Conservation (phyloP, 1,284 basidiomycete genomes). For the Veloboletus limbatus region DNA sequence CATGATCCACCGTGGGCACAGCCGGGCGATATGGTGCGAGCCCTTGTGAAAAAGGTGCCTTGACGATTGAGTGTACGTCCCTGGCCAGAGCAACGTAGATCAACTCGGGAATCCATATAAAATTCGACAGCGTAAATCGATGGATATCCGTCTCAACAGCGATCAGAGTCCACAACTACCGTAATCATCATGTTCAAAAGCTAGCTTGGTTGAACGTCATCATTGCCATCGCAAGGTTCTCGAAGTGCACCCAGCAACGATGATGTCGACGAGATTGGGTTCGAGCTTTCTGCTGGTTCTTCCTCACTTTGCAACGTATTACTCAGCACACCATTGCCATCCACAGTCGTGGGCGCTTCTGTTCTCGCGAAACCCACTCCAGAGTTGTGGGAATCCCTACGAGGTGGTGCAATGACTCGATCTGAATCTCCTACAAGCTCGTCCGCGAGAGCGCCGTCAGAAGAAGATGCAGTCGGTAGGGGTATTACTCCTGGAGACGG, state of each 20-base stretch:
- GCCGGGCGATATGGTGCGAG: background rate
- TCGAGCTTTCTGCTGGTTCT: conserved; percentile 5
- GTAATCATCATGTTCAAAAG: too few species aligned
- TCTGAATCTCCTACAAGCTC: conserved; percentile 16
- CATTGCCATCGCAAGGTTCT: conserved; percentile 12
- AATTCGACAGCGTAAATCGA: conserved; percentile 11
- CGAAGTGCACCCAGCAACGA: background rate
- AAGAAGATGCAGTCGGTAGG: conserved; percentile 4
- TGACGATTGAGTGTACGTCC: conserved; percentile 8
- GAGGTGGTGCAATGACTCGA: conserved; percentile 19
- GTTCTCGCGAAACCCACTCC: conserved; percentile 3
- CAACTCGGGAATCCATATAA: conserved; percentile 17
- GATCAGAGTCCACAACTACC: too few species aligned
- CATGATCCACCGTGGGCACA: too few species aligned
- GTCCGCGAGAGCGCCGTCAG: conserved; percentile 11
- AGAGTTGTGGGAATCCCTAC: conserved; percentile 17
- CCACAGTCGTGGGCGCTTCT: conserved; percentile 8
- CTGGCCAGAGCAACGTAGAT: conserved; percentile 19
- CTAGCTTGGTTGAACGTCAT: conserved; percentile 15
- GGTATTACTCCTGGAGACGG: conserved; percentile 7
- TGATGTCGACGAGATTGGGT: conserved; percentile 10
- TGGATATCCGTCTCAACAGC: too few species aligned
- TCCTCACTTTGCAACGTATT: conserved; percentile 6
- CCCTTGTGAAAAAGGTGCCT: conserved; percentile 20
- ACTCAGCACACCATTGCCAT: conserved; percentile 6